Evolutionary conservation across 2,329 filamentous ascomycete genomes (phyloP), one percentile per base, ranked within the genome.

Genomic region (Calonectria multiphialidica): DNA sequence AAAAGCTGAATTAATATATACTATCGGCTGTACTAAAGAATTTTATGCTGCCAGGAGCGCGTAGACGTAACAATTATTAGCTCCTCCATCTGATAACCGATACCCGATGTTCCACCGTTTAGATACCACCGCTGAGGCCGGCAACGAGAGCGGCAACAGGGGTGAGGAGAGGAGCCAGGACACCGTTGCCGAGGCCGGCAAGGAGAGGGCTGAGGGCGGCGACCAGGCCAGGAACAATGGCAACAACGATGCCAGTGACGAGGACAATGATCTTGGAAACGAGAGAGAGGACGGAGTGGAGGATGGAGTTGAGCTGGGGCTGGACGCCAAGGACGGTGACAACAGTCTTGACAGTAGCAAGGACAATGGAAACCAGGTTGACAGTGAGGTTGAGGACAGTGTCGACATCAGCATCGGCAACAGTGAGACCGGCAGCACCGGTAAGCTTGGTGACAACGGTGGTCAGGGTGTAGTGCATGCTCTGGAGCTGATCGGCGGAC

Each of bases 111-210:
- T 8, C 9, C 23, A 15, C 35, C 5, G n/a, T 45, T 66, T 66
- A 66, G 13, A n/a, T 18, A 15, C 30, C n/a, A 23, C 44, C 44
- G 44, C n/a, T 23, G 9, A 78, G 70, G 30, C 74, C 66, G 33
- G 72, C 74, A 47, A 78, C 28, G 61, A 79, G 70, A 37, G 66
- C 73, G 66, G 71, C 71, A 50, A 79, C 49, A 45, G 72, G 75
- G 13, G 75, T 77, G 49, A 79, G 74, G 47, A 80, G 63, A 68
- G 76, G 78, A 67, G 70, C 76, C n/a, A 79, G 64, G 30, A 79
- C 44, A 49, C 70, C 74, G 70, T 73, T 74, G 50, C 73, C 73
- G 61, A 80, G 73, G 44, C 69, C 76, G 47, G 70, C 69, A 15
- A 80, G 76, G 62, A 80, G 72, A 61, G 78, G 77, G 68, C 42